Base-by-base conservation (phyloP, 2,329 filamentous ascomycete species). In the Aspergillus versicolor region DNA sequence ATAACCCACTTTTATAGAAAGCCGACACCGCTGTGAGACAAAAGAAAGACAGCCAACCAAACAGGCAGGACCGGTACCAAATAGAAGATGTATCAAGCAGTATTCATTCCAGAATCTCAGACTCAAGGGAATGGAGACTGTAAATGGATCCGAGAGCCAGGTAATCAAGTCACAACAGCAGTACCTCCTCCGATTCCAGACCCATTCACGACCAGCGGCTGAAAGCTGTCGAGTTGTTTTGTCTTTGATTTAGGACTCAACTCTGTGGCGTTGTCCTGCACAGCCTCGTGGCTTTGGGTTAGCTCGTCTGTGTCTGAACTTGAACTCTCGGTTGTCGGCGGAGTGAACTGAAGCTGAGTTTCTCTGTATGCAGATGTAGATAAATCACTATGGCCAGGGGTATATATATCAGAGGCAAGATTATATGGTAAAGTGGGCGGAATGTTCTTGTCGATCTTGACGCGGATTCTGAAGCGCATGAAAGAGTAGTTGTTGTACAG, bases 201-300 rank as follows among this genome's bases (percentile, higher is more conserved):
- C 19, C 71, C 71, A 54, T 73, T 73, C 8, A 73, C 67, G 9
- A 73, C 71, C 43, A 73, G 58, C 11, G 70, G 70, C 48, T 66
- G 65, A 32, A 63, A 65, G 30, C 58, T 61, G n/a, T 63, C 64
- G 12, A 41, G 45, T 11, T 54, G 37, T 34, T 54, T 59, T 7
- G 51, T 17, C 3, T 44, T 41, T 21, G 52, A 21, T n/a, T 40
- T 30, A 13, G 45, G 40, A 21, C 21, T 21, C 21, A 21, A 24
- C 12, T 41, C 30, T 0, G 15, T 37, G 15, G n/a, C 13, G 6
- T 49, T 30, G 21, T 38, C 19, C 30, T 42, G 22, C n/a, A 8
- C 5, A 15, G n/a, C 6, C 27, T 34, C 13, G 8, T 40, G 19
- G 11, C 24, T 15, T 3, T 30, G 51, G 24, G 19, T 38, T n/a